These are phyloP conservation scores for Babjeviella inositovora DNA, from an alignment of 805 yeast genomes.

Conservation along the genomic window DNA sequence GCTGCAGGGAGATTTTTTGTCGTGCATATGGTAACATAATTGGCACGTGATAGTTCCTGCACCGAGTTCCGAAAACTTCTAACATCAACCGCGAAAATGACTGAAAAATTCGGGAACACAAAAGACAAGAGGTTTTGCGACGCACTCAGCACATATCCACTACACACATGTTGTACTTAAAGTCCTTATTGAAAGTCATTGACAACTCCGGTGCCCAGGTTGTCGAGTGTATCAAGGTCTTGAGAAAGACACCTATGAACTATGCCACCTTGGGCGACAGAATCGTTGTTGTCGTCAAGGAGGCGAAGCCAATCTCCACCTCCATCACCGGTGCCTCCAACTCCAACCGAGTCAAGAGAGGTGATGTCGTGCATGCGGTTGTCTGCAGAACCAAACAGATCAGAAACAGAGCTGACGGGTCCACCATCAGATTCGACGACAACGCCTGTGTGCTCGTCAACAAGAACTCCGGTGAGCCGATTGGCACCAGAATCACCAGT, in stretches of 20 bases:
- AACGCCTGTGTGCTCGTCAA: constrained; percentile 93
- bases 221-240: constrained; percentile 91
- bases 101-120: too few relatives aligned
- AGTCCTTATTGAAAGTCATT: constrained; percentile 75
- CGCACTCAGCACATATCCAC: too few relatives aligned
- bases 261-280: constrained; percentile 83
- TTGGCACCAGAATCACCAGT: constrained; percentile 84
- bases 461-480: constrained; percentile 77
- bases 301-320: constrained; percentile 65
- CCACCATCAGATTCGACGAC: constrained; percentile 79
- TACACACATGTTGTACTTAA: constrained; percentile 82
- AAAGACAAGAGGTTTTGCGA: too few relatives aligned
- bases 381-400: constrained; percentile 84
- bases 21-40: too few relatives aligned
- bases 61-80: too few relatives aligned
- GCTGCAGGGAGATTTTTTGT: too few relatives aligned
- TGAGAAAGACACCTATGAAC: constrained; percentile 74
- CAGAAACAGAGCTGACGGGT: constrained; percentile 67
- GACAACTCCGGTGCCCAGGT: constrained; percentile 93
- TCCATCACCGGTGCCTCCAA: constrained; percentile 62
- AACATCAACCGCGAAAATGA: too few relatives aligned
- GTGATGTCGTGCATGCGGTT: constrained; percentile 92
- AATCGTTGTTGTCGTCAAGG: constrained; percentile 86
- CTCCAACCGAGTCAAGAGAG: constrained; percentile 75
- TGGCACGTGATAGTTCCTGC: too few relatives aligned